Base-by-base conservation (phyloP, 371 early-diverging fungal species). In the Saksenaea vasiformis region DNA sequence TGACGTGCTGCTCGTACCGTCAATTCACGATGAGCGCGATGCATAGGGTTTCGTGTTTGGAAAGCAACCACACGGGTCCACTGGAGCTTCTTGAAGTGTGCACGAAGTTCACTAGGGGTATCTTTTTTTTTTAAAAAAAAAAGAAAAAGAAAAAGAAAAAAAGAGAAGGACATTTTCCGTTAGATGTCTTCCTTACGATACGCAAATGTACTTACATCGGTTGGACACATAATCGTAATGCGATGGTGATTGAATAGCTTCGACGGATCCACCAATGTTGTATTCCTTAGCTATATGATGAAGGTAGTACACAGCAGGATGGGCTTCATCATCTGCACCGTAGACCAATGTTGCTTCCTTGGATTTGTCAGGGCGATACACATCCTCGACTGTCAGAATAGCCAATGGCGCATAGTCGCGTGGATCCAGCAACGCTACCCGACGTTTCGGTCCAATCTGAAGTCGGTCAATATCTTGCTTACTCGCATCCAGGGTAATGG, bases 11-110 rank as follows among this genome's bases (percentile, higher is more conserved):
- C 96, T 28, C 95, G 88, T 31, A 96, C 94, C 55, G 96, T 96
- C 64, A 96, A 74, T 76, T 96, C 96, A 70, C 94, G 89, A 75
- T 96, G 96, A 27, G 96, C 96, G 63, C 95, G 88, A 71, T 96
- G 96, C 96, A 96, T 96, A 10, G 96, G 96, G 86, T 96, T 96
- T 61, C 96, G 90, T 19, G 96, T 96, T 80, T 96, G 95, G 88
- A 96, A 96, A 26, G 95, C 96, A 44, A 95, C 95, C 28, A 96
- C 92, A 59, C 94, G 89, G 9, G 93, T 90, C 95, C 94, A 94
- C 79, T 91, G 88, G 37, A 93, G 85, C 79, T 94, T 93, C 65
- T 87, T 80, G 85, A 94, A 95, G 63, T 87, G 79, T 11, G 89
- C 85, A 64, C 95, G 92, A 54, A 93, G 88, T 77, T 96, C 93